A percentile compares a stretch with the other conserved stretches of the same genome.
These are phyloP conservation scores for Wickerhamomyces pijperi DNA, from an alignment of 805 yeast genomes.

Conservation along the genomic window DNA sequence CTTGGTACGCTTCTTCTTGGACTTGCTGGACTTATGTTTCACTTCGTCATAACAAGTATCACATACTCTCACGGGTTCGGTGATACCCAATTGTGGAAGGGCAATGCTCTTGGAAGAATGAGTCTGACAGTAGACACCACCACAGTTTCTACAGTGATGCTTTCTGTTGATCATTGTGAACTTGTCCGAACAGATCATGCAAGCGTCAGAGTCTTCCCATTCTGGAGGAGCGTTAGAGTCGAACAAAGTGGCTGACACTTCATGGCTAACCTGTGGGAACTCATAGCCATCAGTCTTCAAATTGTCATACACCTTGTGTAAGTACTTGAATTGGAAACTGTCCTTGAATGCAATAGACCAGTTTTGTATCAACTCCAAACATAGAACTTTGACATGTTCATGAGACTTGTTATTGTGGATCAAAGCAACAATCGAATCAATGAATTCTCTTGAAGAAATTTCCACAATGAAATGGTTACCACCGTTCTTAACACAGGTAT, in stretches of 20 bases:
- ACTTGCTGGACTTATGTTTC: constrained; percentile 23
- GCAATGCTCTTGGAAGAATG: constrained; percentile 71
- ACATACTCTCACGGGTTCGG: constrained; percentile 86
- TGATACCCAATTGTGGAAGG: constrained; percentile 75
- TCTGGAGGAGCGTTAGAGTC: constrained; percentile 94
- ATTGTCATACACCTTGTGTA: constrained; percentile 47
- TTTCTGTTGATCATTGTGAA: constrained; percentile 80
- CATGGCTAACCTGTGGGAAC: constrained; percentile 41
- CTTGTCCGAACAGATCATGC: constrained; percentile 82
- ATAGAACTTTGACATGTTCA: constrained; percentile 43
- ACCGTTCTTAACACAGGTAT: constrained; percentile 85
- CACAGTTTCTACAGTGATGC: constrained; percentile 96
- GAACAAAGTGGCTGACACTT: constrained; percentile 40
- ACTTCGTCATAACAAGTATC: constrained; percentile 74
- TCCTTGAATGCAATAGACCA: constrained; percentile 70
- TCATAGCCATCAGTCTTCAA: constrained; percentile 51
- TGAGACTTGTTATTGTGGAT: constrained; percentile 30
- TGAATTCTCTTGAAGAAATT: constrained; percentile 72
- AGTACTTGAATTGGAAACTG: constrained; percentile 54
- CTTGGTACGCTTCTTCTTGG: constrained; percentile 15
- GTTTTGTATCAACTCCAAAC: constrained; percentile 56
- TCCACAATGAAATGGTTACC: constrained; percentile 78
- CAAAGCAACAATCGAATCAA: constrained; percentile 56
- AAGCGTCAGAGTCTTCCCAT: constrained; percentile 92
- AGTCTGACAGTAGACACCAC: constrained; percentile 82